Percentiles rank a stretch among this genome's conserved stretches.
These are phyloP conservation scores for Nicotiana noctiflora DNA, from an alignment of 257 asterid genomes.

Conservation along the genomic window DNA sequence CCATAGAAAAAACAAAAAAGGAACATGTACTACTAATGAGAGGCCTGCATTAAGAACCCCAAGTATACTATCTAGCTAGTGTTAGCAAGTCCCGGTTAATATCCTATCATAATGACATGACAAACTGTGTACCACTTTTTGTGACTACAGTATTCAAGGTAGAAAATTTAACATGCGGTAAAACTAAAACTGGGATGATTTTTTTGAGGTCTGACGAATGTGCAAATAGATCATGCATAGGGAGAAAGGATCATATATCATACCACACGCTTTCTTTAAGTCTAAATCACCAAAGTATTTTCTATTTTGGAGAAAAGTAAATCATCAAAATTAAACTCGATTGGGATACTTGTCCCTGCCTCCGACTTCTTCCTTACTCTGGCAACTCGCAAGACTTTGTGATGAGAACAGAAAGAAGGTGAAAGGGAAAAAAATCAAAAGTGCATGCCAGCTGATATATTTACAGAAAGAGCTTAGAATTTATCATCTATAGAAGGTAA, in stretches of 20 bases:
- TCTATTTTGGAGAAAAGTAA: background rate
- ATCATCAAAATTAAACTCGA: background rate
- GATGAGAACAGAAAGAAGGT: background rate
- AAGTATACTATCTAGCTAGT: background rate
- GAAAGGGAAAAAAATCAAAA: background rate
- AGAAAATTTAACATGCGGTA: background rate
- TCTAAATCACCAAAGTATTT: background rate
- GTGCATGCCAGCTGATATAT: background rate
- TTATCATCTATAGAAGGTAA: conserved; percentile 8
- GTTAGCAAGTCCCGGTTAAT: background rate
- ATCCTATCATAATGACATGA: background rate
- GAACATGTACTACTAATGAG: background rate
- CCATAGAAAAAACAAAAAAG: background rate
- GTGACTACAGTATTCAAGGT: conserved; percentile 1
- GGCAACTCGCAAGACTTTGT: background rate
- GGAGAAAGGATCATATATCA: background rate
- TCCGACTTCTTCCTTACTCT: background rate
- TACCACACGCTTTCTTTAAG: background rate
- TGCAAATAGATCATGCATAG: background rate
- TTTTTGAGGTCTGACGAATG: background rate
- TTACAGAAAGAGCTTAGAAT: background rate
- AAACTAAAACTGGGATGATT: background rate
- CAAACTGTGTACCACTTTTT: background rate
- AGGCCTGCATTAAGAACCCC: background rate
- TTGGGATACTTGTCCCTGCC: background rate